These are phyloP conservation scores for Fusarium circinatum DNA, from an alignment of 2,329 filamentous ascomycete species.

Conservation along the genomic window DNA sequence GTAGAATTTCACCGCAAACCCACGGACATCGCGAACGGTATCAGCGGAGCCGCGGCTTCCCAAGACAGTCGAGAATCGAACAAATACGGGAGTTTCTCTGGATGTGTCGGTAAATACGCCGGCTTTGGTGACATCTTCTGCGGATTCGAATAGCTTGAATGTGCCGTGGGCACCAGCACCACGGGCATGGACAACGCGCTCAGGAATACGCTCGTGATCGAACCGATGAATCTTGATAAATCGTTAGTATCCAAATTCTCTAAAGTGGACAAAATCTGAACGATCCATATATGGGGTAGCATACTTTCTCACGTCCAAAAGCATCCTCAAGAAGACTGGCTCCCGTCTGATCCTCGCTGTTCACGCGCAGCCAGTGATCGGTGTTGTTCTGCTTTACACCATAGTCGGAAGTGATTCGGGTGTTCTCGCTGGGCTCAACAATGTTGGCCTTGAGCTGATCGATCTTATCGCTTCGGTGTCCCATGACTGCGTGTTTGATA, in stretches of 20 bases:
- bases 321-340: conserved; percentile 77
- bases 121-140: conserved; percentile 73
- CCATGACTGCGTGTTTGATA: conserved; percentile 55
- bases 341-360: conserved; percentile 70
- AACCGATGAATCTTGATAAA: conserved; percentile 73
- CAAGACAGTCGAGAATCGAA: conserved; percentile 80
- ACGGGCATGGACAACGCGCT: conserved; percentile 76
- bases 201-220: conserved; percentile 70
- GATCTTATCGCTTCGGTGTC: conserved; percentile 62
- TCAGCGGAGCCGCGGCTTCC: conserved; percentile 81
- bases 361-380: conserved; percentile 80
- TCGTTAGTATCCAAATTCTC: too few species aligned
- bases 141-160: conserved; percentile 74
- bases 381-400: conserved; percentile 78
- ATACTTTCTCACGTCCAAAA: conserved; percentile 77
- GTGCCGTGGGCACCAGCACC: conserved; percentile 76
- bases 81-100: conserved; percentile 58
- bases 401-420: conserved; percentile 78
- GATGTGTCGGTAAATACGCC: conserved; percentile 66
- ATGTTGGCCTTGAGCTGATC: conserved; percentile 69
- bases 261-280: too few species aligned
- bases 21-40: conserved; percentile 84
- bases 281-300: not conserved
- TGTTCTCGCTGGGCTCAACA: conserved; percentile 66
- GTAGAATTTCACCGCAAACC: conserved; percentile 76